Evolutionary conservation across 176 grass and related monocot genomes (phyloP), one percentile per base, ranked within the genome.

Genomic region (Stipa capillata): DNA sequence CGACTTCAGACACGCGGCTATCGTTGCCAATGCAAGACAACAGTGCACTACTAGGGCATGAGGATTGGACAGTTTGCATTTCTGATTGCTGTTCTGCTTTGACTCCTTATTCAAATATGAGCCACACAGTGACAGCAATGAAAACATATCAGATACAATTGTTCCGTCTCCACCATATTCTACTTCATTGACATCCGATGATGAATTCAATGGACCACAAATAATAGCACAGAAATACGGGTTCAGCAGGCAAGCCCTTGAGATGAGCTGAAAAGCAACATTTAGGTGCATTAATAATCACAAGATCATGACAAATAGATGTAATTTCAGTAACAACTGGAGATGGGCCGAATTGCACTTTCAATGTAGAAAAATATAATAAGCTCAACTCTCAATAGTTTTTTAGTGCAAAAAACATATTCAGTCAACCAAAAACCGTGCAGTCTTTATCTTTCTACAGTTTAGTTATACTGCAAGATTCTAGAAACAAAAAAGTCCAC

Each of bases 81-180:
- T 94, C 57, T 93, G 89, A 75, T 86, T 89, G 44, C 77, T 50
- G n/a, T 80, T 89, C 56, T 90, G 89, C 77, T 82, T 88, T 12
- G 90, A 89, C 44, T 94, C 95, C 77, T 97, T 90, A 21, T 92
- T 98, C 61, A 98, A 79, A 86, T 85, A 90, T 56, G 91, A 87
- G 57, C 89, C 92, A 74, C 95, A 94, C 14, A 94, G 81, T 53
- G 90, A 82, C 15, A 98, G 82, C 48, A 98, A 74, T 2, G 87
- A 87, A 84, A 98, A 98, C 63, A 94, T 83, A 58, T 91, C 90
- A 45, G 85, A 92, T 28, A 92, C 48, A 54, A 98, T 93, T 72
- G 95, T 98, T 64, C 87, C 89, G 74, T 94, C 95, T 80, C 92
- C 90, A 59, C 83, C 90, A 20, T 80, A 80, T 74, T 98, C 95